Conservation (phyloP, 257 asterid species). For the Fraxinus pennsylvanica region DNA sequence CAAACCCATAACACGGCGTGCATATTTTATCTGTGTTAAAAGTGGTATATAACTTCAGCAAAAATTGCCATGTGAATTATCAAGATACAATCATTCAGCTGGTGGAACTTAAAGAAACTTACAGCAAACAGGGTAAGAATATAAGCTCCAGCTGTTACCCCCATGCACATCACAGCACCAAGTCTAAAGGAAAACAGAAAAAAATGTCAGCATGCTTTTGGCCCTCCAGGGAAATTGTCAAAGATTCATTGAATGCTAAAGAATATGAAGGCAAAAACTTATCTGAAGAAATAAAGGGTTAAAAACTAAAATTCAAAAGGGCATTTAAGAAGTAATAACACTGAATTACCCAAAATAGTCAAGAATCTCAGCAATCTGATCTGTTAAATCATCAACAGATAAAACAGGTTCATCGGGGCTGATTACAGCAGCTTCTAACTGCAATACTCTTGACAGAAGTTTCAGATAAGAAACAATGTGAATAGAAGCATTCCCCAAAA, state of each 20-base stretch:
- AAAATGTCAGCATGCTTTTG: constrained; percentile 20
- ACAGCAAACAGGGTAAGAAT: constrained; percentile 88
- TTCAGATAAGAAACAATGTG: constrained; percentile 28
- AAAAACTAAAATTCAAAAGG: background rate
- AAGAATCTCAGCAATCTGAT: constrained; percentile 76
- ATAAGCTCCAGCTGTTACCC: constrained; percentile 96
- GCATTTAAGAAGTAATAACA: constrained; percentile 1
- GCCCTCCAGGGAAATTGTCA: background rate
- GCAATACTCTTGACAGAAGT: constrained; percentile 43
- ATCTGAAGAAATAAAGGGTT: constrained; percentile 5
- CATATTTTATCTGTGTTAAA: constrained; percentile 65
- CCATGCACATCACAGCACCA: constrained; percentile 92
- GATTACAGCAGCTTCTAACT: constrained; percentile 71
- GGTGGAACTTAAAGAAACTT: constrained; percentile 36
- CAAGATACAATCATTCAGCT: constrained; percentile 7
- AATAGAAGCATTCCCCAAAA: constrained; percentile 10
- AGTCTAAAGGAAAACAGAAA: constrained; percentile 52
- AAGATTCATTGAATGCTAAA: background rate
- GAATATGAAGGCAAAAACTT: background rate
- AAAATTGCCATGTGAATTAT: constrained; percentile 17
- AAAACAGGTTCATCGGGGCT: constrained; percentile 55
- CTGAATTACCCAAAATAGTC: constrained; percentile 67
- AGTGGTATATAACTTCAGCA: constrained; percentile 21
- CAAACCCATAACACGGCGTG: constrained; percentile 79
- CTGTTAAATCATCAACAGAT: constrained; percentile 71